Percentiles rank a stretch among this genome's conserved stretches.
Evolutionary conservation across 768 basidiomycete genomes (phyloP).

Genomic region (Rhodotorula diobovata): DNA sequence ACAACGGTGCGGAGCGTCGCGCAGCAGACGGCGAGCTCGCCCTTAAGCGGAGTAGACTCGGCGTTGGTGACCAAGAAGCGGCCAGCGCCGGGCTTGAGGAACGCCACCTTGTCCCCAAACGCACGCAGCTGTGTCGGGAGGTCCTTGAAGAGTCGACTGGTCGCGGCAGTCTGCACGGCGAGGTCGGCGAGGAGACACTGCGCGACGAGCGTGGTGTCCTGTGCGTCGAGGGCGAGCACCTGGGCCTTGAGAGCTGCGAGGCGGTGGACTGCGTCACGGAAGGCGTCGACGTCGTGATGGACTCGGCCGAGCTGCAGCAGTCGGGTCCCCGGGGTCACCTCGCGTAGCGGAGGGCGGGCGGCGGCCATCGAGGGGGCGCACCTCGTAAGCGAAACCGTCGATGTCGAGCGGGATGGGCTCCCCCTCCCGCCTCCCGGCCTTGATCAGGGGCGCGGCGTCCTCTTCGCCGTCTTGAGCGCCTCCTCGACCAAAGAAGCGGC

Average conservation of each 20-base stretch:
- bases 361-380: neutral
- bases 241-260: neutral
- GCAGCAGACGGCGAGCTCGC: neutral
- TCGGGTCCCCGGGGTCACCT: neutral
- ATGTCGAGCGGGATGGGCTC: neutral
- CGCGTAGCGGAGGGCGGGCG: neutral
- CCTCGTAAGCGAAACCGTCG: constrained; percentile 12
- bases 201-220: constrained; percentile 5
- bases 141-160: neutral
- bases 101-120: neutral
- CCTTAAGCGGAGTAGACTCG: neutral
- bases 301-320: constrained; percentile 10
- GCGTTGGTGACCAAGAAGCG: constrained; percentile 8
- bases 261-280: neutral
- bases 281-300: neutral
- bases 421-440: neutral
- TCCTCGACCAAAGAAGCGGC: no score
- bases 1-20: neutral
- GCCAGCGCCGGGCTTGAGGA: constrained; percentile 17
- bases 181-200: constrained; percentile 1
- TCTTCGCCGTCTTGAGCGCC: no score
- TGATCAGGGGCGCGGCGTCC: neutral
- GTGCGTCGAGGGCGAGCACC: neutral
- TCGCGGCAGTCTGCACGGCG: neutral
- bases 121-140: neutral